Evolutionary conservation across 2,329 filamentous ascomycete genomes (phyloP).

Genomic region (Neofusicoccum laricinum): DNA sequence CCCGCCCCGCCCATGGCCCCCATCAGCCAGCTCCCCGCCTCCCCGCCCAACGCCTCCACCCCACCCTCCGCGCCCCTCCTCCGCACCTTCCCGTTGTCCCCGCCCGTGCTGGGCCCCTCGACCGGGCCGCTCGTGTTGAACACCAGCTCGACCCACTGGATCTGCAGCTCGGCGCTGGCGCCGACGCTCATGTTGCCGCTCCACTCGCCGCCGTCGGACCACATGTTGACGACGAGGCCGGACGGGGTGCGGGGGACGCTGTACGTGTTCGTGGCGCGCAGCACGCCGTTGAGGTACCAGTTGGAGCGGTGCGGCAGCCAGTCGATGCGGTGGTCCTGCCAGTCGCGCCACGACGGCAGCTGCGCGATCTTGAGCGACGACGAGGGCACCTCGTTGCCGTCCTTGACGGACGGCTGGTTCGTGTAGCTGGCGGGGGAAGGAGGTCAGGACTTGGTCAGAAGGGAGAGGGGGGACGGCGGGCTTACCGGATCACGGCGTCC

Average conservation of each 20-base stretch:
- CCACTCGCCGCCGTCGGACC: conserved; percentile 61
- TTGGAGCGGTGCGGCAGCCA: conserved; percentile 54
- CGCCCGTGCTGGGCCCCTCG: conserved; percentile 21
- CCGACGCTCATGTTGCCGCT: conserved; percentile 56
- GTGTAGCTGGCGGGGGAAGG: too few relatives aligned
- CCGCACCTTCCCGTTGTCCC: conserved; percentile 22
- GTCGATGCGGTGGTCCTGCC: conserved; percentile 60
- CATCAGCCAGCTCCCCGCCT: not conserved
- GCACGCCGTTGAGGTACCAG: conserved; percentile 55
- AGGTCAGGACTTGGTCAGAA: too few relatives aligned
- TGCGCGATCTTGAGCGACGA: conserved; percentile 51
- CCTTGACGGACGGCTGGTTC: conserved; percentile 56
- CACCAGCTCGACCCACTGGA: conserved; percentile 63
- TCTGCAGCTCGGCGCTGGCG: conserved; percentile 53
- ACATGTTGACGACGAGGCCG: conserved; percentile 57
- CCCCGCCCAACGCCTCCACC: not conserved
- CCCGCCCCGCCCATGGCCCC: not conserved
- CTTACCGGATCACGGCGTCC: conserved; percentile 37
- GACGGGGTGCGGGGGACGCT: conserved; percentile 54
- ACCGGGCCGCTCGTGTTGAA: conserved; percentile 44
- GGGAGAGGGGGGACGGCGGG: too few relatives aligned
- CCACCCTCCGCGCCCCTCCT: not conserved
- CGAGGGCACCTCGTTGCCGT: conserved; percentile 43
- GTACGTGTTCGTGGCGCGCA: conserved; percentile 53
- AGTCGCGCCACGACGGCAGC: conserved; percentile 52